Evolutionary conservation across 164 flowering plant species (phyloP).

Genomic region (Cinnamomum micranthum): DNA sequence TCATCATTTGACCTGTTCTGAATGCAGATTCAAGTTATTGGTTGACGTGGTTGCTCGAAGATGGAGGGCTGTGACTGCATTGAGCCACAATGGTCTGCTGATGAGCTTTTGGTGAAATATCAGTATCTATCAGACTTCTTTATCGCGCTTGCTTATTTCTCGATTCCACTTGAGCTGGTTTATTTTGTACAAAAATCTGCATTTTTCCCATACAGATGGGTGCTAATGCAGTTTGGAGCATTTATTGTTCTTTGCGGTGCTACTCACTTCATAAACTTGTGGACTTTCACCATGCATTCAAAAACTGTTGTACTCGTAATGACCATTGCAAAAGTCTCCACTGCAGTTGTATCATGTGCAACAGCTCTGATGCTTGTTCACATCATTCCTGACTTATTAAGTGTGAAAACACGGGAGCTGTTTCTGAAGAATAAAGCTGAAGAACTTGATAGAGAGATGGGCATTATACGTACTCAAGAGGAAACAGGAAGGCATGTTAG

Average conservation of each 20-base stretch:
- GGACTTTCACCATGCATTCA: conserved; percentile 64
- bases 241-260: conserved; percentile 77
- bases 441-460: conserved; percentile 74
- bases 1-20: conserved; percentile 19
- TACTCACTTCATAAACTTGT: conserved; percentile 66
- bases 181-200: conserved; percentile 67
- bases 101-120: conserved; percentile 57
- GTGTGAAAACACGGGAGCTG: conserved; percentile 58
- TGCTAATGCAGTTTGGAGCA: conserved; percentile 78
- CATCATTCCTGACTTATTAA: conserved; percentile 67
- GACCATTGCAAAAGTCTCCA: conserved; percentile 59
- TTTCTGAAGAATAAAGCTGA: conserved; percentile 58
- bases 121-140: conserved; percentile 68
- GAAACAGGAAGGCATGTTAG: conserved; percentile 83
- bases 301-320: conserved; percentile 58
- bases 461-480: conserved; percentile 63
- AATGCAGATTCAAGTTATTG: conserved; percentile 10
- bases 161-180: conserved; percentile 69
- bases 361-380: conserved; percentile 82
- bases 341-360: conserved; percentile 68
- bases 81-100: conserved; percentile 51
- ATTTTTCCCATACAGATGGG: conserved; percentile 81
- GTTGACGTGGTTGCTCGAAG: conserved; percentile 16
- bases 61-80: conserved; percentile 70
- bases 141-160: conserved; percentile 64